phyloP scores from a whole-genome alignment of 768 basidiomycete species.

The Xerocomellus chrysenteron region DNA sequence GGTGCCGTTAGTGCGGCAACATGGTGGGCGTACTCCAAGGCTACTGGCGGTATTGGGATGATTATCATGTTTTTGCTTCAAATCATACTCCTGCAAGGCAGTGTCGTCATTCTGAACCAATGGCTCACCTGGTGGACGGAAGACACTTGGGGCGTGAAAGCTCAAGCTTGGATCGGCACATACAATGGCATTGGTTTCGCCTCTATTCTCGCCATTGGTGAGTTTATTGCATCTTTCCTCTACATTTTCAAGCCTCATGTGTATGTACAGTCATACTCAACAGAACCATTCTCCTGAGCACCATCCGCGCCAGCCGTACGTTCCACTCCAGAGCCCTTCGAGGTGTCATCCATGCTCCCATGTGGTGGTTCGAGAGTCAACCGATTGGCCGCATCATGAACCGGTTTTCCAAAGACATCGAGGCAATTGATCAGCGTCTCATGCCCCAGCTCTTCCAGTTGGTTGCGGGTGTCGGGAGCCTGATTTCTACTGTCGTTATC shows the following conservation, averaged over 20 bases:
- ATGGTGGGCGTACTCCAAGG: slow-evolving; percentile 35
- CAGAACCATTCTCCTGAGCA: slow-evolving; percentile 24
- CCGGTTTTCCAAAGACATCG: slow-evolving; percentile 44
- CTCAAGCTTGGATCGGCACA: slow-evolving; percentile 28
- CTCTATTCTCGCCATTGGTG: slow-evolving; percentile 20
- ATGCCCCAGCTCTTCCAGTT: slow-evolving; percentile 32
- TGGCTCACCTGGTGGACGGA: slow-evolving; percentile 35
- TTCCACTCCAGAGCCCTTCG: slow-evolving; percentile 24
- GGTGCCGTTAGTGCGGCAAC: slow-evolving; percentile 25
- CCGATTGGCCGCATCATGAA: slow-evolving; percentile 48
- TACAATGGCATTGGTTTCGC: slow-evolving; percentile 28
- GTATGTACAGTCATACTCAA: slow-evolving; percentile 29
- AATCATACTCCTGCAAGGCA: slow-evolving; percentile 25
- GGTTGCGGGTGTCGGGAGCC: slow-evolving; percentile 23
- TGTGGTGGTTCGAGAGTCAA: slow-evolving; percentile 33
- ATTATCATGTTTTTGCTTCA: slow-evolving; percentile 18
- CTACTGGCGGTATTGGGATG: slow-evolving; percentile 25
- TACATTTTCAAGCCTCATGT: background rate
- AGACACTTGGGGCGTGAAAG: slow-evolving; percentile 23
- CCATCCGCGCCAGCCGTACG: slow-evolving; percentile 26
- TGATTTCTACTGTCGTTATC: slow-evolving; percentile 25
- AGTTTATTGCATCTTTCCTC: background rate
- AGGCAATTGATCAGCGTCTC: slow-evolving; percentile 39
- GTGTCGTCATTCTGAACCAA: slow-evolving; percentile 25
- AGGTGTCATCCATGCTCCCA: slow-evolving; percentile 26